Base-by-base conservation (phyloP, 208 protist genomes). In the Leptomonas pyrrhocoris region DNA sequence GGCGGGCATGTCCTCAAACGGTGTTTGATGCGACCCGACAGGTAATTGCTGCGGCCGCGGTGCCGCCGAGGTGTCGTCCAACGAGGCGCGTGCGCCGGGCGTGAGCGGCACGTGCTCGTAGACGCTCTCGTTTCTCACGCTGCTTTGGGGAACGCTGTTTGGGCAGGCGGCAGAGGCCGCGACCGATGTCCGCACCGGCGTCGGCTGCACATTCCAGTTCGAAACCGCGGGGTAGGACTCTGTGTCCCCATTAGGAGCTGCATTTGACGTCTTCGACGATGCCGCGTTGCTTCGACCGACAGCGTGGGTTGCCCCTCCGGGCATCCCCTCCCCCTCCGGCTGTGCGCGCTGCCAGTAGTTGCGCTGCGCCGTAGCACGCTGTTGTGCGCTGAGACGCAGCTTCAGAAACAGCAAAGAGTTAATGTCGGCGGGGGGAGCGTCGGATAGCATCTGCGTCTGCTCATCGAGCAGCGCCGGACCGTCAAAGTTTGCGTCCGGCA, bases 331-430 rank as follows among this genome's bases (percentile, higher is more conserved):
- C 38, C 12, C 38, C 36, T 78, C 58, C 23, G 49, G 67, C 23
- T 70, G 46, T 28, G 36, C 46, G 0, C 61, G 77, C 45, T 83
- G 75, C 61, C 66, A 73, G 69, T 93, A 80, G 68, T 93, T 92
- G 28, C 80, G 81, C 69, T 95, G 87, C 45, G 77, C 80, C 18
- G 85, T 93, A 11, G 63, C 54, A 11, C 76, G 74, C 67, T 95
- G 83, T 63, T 86, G 87, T 0, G 84, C 87, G 54, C 58, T 85
- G 25, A 92, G 78, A 9, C 84, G 76, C 18, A 92, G 68, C 25
- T 79, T 80, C 3, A 95, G 71, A 66, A 92, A 95, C 1, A 82
- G 46, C 18, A 89, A 54, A 18, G 74, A 85, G 68, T 80, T 92
- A 45, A 95, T 95, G 45, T 95, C 87, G 1, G 58, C 53, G 6